Percentiles rank a stretch among this genome's conserved stretches.
phyloP scores from a whole-genome alignment of 106 monocot genomes.

The Dioscorea alata region DNA sequence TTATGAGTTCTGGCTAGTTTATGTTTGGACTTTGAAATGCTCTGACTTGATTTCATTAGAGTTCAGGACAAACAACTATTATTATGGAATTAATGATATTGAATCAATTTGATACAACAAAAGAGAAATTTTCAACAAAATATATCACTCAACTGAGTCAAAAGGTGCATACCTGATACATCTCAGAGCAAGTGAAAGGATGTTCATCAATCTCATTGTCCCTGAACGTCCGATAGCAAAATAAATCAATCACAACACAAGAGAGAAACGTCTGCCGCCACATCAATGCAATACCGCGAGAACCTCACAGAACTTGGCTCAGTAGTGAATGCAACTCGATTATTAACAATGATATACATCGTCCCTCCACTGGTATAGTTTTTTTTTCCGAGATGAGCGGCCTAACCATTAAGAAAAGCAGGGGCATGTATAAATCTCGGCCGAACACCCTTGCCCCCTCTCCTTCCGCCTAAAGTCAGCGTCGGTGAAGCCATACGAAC shows the following conservation, averaged over 20 bases:
- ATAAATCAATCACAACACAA: slow-evolving; percentile 83
- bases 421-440: slow-evolving; percentile 95
- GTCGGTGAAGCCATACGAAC: slow-evolving; percentile 73
- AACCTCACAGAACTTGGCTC: slow-evolving; percentile 79
- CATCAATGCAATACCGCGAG: slow-evolving; percentile 90
- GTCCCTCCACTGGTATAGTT: slow-evolving; percentile 96
- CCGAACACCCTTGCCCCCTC: slow-evolving; percentile 93
- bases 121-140: no score
- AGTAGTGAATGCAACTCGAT: slow-evolving; percentile 95
- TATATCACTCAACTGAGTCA: no score
- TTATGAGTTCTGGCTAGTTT: no score
- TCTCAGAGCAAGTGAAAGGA: slow-evolving; percentile 83
- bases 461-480: slow-evolving; percentile 86
- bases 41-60: no score
- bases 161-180: slow-evolving; percentile 63
- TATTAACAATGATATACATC: slow-evolving; percentile 86
- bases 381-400: no score
- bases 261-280: slow-evolving; percentile 84
- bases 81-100: no score
- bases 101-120: no score
- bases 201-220: slow-evolving; percentile 96
- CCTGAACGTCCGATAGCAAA: slow-evolving; percentile 84
- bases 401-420: no score
- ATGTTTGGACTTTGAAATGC: no score
- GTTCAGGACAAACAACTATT: no score